These are phyloP conservation scores for Austroboletus niveus DNA, from an alignment of 1,284 basidiomycete genomes.

Conservation along the genomic window DNA sequence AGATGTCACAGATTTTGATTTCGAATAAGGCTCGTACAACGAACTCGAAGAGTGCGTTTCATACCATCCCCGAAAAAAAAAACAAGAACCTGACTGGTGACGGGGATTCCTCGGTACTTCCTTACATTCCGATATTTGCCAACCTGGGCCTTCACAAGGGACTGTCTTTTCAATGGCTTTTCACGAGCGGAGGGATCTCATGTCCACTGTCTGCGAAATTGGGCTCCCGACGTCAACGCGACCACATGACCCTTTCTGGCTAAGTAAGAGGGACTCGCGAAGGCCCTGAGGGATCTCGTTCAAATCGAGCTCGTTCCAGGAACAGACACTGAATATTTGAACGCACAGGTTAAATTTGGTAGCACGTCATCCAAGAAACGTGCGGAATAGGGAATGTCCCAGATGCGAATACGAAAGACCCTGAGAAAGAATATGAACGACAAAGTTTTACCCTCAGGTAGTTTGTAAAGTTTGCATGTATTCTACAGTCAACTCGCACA, in stretches of 20 bases:
- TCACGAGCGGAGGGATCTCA: not conserved
- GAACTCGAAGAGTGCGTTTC: not conserved
- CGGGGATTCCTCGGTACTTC: not conserved
- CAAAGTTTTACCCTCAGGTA: too few species aligned
- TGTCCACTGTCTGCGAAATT: too few species aligned
- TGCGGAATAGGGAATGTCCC: conserved; percentile 4
- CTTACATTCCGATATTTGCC: too few species aligned
- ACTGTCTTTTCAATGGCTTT: not conserved
- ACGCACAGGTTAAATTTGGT: not conserved
- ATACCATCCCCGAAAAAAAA: not conserved
- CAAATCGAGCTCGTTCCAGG: not conserved
- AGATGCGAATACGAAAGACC: too few species aligned
- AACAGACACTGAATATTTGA: not conserved
- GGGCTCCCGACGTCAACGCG: too few species aligned
- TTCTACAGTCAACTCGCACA: too few species aligned
- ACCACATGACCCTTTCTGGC: conserved; percentile 4
- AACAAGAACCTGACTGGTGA: not conserved
- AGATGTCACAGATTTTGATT: conserved; percentile 12
- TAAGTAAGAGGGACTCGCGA: not conserved
- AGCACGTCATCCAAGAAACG: not conserved
- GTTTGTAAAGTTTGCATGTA: too few species aligned
- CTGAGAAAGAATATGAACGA: too few species aligned
- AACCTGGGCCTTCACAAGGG: conserved; percentile 1
- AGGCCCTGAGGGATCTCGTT: not conserved
- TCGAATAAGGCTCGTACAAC: conserved; percentile 5